Percentiles rank a stretch among this genome's conserved stretches.
Evolutionary conservation across 2,329 filamentous ascomycete genomes (phyloP).

Genomic region (Verticillium alfalfae): DNA sequence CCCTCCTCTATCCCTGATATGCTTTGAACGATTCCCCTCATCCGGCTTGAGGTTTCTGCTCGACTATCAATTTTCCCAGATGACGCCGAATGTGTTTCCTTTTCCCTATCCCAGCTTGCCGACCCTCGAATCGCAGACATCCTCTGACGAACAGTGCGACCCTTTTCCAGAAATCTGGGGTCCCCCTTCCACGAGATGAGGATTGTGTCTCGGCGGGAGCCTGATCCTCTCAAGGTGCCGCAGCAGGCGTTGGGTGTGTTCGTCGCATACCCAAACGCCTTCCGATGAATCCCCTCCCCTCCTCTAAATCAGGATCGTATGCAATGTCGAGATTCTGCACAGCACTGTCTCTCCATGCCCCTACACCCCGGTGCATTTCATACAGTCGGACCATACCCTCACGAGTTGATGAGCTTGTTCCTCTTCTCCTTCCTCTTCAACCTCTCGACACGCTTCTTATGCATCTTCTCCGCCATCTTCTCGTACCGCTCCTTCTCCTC

Average conservation of each 20-base stretch:
- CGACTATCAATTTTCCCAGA: not conserved
- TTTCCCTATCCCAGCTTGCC: not conserved
- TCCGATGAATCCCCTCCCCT: not conserved
- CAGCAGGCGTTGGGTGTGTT: not conserved
- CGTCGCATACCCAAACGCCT: not conserved
- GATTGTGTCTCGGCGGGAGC: not conserved
- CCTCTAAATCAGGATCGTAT: not conserved
- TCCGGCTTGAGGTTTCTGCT: not conserved
- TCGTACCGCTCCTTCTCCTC: constrained; percentile 90
- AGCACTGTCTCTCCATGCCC: not conserved
- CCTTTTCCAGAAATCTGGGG: not conserved
- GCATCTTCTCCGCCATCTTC: constrained; percentile 96
- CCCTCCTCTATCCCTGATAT: not conserved
- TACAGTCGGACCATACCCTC: constrained; percentile 20
- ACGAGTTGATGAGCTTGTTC: constrained; percentile 74
- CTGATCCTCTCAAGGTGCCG: not conserved
- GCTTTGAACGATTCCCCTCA: not conserved
- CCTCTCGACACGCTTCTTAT: constrained; percentile 88
- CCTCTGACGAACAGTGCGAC: not conserved
- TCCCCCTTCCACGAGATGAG: not conserved
- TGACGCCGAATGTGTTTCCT: not conserved
- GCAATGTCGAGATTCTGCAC: not conserved
- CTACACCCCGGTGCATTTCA: not conserved
- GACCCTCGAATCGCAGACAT: not conserved
- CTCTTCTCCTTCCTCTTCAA: constrained; percentile 95